phyloP scores from a whole-genome alignment of 78 protist genomes.

The Dictyostelium firmibasis region DNA sequence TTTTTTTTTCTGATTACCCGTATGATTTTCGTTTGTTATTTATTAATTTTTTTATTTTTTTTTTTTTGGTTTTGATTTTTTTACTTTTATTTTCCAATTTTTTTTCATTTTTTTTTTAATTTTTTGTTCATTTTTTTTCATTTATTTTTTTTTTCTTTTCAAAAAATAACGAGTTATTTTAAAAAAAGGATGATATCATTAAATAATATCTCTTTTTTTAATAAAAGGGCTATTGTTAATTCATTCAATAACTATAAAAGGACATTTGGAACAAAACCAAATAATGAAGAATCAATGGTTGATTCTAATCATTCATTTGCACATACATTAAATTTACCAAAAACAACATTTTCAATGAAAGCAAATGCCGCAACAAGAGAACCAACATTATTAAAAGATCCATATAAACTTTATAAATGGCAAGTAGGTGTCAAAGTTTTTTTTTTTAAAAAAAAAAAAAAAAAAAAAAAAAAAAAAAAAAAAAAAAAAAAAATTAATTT shows the following conservation, averaged over 20 bases:
- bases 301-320: slow-evolving; percentile 54
- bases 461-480: too few species aligned
- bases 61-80: background rate
- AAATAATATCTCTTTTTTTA: background rate
- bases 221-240: background rate
- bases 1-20: background rate
- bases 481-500: background rate
- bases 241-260: background rate
- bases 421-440: slow-evolving; percentile 9
- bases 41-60: background rate
- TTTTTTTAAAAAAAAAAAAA: background rate
- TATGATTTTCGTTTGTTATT: background rate
- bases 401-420: slow-evolving; percentile 78
- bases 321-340: slow-evolving; percentile 79
- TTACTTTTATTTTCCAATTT: background rate
- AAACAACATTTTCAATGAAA: slow-evolving; percentile 85
- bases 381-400: slow-evolving; percentile 30
- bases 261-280: background rate
- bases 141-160: background rate
- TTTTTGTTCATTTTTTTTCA: background rate
- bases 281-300: background rate
- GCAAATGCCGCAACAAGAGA: slow-evolving; percentile 83
- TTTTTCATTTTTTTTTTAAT: background rate
- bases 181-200: background rate
- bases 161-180: background rate